Conservation (phyloP, 2,329 filamentous ascomycete species). For the Fusarium acutatum region DNA sequence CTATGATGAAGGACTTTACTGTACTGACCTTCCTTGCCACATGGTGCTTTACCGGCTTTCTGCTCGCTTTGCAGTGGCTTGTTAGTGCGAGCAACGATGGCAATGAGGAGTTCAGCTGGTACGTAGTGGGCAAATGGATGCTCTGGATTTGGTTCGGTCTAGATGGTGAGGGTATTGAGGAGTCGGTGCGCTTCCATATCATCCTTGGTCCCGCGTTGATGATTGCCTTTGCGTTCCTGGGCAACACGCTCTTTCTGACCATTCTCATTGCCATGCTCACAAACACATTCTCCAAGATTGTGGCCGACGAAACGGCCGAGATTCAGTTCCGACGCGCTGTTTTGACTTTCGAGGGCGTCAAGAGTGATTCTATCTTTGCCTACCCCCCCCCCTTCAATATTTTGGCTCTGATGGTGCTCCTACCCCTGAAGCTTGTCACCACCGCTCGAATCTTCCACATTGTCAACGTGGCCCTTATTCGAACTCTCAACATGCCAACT, state of each 20-base stretch:
- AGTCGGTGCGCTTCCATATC: slow-evolving; percentile 68
- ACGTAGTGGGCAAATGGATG: slow-evolving; percentile 78
- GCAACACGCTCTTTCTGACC: slow-evolving; percentile 78
- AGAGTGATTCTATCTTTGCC: slow-evolving; percentile 74
- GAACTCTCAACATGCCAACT: slow-evolving; percentile 69
- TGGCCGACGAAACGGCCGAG: slow-evolving; percentile 73
- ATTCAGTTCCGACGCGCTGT: slow-evolving; percentile 77
- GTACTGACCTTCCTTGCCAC: slow-evolving; percentile 71
- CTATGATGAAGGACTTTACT: slow-evolving; percentile 79
- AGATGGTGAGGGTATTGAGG: slow-evolving; percentile 66
- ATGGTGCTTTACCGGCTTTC: slow-evolving; percentile 76
- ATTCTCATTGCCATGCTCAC: slow-evolving; percentile 78
- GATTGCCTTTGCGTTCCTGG: slow-evolving; percentile 77
- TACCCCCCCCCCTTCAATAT: slow-evolving; percentile 78
- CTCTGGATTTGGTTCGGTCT: slow-evolving; percentile 83
- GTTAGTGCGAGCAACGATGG: slow-evolving; percentile 43
- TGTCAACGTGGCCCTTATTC: slow-evolving; percentile 72
- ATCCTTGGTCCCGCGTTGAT: slow-evolving; percentile 74
- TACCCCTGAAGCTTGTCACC: slow-evolving; percentile 71
- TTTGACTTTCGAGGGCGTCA: slow-evolving; percentile 77
- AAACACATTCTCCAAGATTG: slow-evolving; percentile 76
- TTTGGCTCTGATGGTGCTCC: slow-evolving; percentile 67
- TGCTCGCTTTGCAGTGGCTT: slow-evolving; percentile 75
- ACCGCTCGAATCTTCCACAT: slow-evolving; percentile 74
- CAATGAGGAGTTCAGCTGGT: slow-evolving; percentile 48